A percentile compares a stretch with the other conserved stretches of the same genome.
Evolutionary conservation across 2,329 filamentous ascomycete species (phyloP).

Genomic region (Alternaria conjuncta): DNA sequence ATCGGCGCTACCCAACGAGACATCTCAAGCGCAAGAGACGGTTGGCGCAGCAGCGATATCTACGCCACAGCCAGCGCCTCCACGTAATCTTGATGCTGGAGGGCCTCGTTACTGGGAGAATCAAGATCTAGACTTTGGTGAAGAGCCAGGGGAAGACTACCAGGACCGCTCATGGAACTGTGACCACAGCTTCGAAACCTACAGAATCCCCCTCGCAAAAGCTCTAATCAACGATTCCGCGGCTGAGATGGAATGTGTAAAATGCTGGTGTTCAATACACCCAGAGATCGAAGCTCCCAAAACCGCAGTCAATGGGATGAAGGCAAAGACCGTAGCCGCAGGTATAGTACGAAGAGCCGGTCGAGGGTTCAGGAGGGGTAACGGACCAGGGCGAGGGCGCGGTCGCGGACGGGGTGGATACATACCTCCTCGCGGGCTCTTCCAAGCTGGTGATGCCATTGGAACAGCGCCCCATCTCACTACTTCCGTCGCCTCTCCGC

Average conservation of each 20-base stretch:
- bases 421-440: constrained; percentile 14
- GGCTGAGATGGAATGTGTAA: constrained; percentile 36
- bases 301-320: not conserved
- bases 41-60: not conserved
- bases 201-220: constrained; percentile 19
- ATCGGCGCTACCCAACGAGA: not conserved
- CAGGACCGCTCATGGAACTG: constrained; percentile 35
- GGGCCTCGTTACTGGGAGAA: constrained; percentile 39
- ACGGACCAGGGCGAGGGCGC: not conserved
- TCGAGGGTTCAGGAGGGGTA: not conserved
- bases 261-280: constrained; percentile 36
- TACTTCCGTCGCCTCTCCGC: not conserved
- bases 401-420: not conserved
- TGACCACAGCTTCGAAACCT: constrained; percentile 28
- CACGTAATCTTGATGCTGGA: constrained; percentile 45
- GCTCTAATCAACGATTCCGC: constrained; percentile 11
- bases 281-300: constrained; percentile 26
- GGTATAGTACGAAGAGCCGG: not conserved
- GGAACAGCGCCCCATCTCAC: constrained; percentile 15
- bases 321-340: not conserved
- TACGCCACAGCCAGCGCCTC: not conserved
- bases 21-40: not conserved
- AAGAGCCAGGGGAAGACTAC: constrained; percentile 41
- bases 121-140: constrained; percentile 42
- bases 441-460: constrained; percentile 8